Evolutionary conservation across 257 asterid species (phyloP).

Genomic region (Misopates orontium): DNA sequence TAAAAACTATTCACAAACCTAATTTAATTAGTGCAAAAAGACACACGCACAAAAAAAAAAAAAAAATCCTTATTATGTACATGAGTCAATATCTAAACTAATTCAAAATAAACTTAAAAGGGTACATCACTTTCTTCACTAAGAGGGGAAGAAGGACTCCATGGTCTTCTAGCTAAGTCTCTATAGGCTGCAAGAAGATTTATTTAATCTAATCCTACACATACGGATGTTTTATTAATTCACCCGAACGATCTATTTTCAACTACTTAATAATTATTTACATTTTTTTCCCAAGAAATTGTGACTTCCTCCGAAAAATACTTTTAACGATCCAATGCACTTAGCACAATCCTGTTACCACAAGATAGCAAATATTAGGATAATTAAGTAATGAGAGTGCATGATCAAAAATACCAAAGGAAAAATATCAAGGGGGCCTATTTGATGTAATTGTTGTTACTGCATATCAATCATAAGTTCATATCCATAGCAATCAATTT

Average conservation of each 20-base stretch:
- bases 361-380: conserved; percentile 10
- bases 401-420: too few species aligned
- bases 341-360: conserved; percentile 39
- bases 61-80: too few species aligned
- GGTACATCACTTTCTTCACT: neutral
- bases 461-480: too few species aligned
- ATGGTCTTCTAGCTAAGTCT: too few species aligned
- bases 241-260: conserved; percentile 13
- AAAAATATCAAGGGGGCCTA: too few species aligned
- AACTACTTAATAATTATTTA: neutral
- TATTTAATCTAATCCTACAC: too few species aligned
- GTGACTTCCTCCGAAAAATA: neutral
- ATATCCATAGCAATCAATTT: too few species aligned
- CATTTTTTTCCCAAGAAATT: too few species aligned
- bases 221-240: neutral
- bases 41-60: neutral
- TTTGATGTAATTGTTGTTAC: too few species aligned
- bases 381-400: neutral
- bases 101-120: too few species aligned
- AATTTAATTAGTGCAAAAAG: neutral
- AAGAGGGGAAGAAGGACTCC: neutral
- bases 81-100: too few species aligned
- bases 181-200: too few species aligned
- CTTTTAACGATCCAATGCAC: conserved; percentile 36
- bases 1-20: neutral